Base-by-base conservation (phyloP, 176 grass and related monocot genomes). In the Poa pratensis region DNA sequence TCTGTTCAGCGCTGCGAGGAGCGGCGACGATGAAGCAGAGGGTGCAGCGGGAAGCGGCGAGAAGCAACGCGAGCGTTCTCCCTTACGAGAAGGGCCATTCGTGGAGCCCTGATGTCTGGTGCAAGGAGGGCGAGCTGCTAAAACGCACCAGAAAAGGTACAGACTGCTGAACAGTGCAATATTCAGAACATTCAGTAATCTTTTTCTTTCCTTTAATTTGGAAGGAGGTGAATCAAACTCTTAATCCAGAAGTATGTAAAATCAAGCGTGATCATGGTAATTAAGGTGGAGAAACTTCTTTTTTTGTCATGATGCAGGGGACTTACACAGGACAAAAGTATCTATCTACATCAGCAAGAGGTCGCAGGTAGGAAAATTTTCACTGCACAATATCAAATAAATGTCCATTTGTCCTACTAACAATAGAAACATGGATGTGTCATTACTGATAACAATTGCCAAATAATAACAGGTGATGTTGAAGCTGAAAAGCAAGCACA, bases 401-500 rank as follows among this genome's bases (percentile, higher is more conserved):
- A 62, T 15, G 6, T 40, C 35, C 63, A 67, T 82, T 55, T 1
- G 2, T 43, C 22, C 75, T 65, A 68, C 23, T 35, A 53, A 15
- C 35, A 15, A 78, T 0, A 65, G 3, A 49, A n/a, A 42, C 1
- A 88, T 4, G 54, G 1, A 59, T 60, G 30, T 49, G 14, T 9
- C 61, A 18, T 52, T 70, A 76, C 42, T 91, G 34, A 90, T 37
- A 66, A 12, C 14, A 35, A n/a, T 17, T 20, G 45, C 48, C 57
- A 27, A 76, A 70, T 4, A 45, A 82, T 43, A 45, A 76, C 86
- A 98, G 96, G 96, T 99, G 59, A 83, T 99, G 39, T 77, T 99
- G 84, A 99, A 99, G 79, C 78, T 99, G 34, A 99, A 96, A 78
- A 96, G 93, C 93, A 96, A 99, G 76, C 90, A 92, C 69, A 94